A percentile compares a stretch with the other conserved stretches of the same genome.
Conservation (phyloP, 2,329 filamentous ascomycete genomes). For the Septoria linicola region DNA sequence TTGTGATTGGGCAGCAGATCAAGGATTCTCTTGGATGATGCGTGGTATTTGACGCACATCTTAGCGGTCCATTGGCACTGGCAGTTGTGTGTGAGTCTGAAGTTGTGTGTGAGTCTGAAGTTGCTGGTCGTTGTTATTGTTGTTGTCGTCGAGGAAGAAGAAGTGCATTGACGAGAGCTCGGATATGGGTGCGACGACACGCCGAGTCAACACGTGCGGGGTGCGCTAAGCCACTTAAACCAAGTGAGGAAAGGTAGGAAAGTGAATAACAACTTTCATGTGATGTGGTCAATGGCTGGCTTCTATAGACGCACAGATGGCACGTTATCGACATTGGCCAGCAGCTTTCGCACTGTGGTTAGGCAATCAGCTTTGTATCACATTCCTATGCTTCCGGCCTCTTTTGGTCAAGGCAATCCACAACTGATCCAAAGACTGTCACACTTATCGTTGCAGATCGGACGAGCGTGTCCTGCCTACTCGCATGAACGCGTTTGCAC, state of each 20-base stretch:
- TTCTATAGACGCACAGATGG: background rate
- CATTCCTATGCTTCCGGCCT: too few species aligned
- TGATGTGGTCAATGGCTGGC: too few species aligned
- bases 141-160: conserved; percentile 4
- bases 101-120: background rate
- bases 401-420: too few species aligned
- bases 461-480: background rate
- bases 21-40: conserved; percentile 24
- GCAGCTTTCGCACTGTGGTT: background rate
- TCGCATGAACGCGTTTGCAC: background rate
- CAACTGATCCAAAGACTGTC: too few species aligned
- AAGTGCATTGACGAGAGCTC: conserved; percentile 4
- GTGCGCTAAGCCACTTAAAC: background rate
- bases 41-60: conserved; percentile 25
- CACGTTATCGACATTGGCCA: background rate
- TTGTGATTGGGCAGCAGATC: conserved; percentile 30
- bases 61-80: conserved; percentile 16
- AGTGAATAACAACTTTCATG: too few species aligned
- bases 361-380: background rate
- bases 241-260: too few species aligned
- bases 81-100: background rate
- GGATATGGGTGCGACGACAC: background rate
- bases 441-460: too few species aligned
- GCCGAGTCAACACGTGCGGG: background rate
- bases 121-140: conserved; percentile 4